Conservation (phyloP, 495 filamentous ascomycete genomes). For the Cetradonia linearis region DNA sequence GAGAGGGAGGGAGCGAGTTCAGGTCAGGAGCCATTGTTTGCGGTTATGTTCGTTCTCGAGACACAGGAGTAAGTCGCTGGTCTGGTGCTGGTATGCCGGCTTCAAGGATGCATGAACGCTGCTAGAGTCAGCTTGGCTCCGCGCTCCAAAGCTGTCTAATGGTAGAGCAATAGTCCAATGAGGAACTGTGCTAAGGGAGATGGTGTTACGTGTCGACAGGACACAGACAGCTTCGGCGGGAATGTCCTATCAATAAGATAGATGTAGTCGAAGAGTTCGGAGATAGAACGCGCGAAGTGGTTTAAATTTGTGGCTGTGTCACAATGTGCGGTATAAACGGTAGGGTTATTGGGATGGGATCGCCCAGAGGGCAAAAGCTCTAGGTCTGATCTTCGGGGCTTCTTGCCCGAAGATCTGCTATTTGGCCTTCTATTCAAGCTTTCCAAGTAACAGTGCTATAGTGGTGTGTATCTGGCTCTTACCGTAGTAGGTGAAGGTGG, state of each 20-base stretch:
- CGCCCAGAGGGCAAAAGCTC: too few relatives aligned
- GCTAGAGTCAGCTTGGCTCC: neutral
- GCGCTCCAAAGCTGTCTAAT: neutral
- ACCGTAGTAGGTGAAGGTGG: neutral
- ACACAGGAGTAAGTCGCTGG: neutral
- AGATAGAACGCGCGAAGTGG: neutral
- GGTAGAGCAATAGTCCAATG: neutral
- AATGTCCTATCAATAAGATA: neutral
- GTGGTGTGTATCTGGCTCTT: too few relatives aligned
- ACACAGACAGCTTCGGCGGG: neutral
- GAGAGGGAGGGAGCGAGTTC: conserved; percentile 49
- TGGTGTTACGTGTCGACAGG: neutral
- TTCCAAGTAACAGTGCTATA: too few relatives aligned
- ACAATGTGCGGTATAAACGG: neutral
- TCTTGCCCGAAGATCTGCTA: too few relatives aligned
- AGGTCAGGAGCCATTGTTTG: conserved; percentile 50
- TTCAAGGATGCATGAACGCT: conserved; percentile 11
- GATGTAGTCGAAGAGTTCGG: neutral
- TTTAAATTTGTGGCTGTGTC: neutral
- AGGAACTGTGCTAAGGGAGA: neutral
- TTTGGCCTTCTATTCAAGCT: too few relatives aligned
- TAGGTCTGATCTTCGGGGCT: too few relatives aligned
- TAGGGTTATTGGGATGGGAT: too few relatives aligned
- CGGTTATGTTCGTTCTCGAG: neutral
- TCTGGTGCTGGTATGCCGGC: neutral